phyloP scores from a whole-genome alignment of 2,329 filamentous ascomycete species.

The Xylariaceae sp. region DNA sequence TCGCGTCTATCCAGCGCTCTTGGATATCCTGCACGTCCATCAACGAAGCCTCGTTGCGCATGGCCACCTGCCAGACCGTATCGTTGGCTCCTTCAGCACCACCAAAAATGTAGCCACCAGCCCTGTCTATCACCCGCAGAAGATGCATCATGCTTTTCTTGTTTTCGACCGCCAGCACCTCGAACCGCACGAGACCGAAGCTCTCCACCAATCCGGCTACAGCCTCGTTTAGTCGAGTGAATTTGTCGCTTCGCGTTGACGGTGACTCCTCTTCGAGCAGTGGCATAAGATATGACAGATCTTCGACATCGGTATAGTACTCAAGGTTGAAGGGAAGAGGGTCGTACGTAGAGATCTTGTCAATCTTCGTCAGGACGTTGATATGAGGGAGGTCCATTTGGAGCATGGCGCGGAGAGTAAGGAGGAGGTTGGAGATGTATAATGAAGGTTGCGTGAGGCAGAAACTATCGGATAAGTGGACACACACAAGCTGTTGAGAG shows the following conservation, averaged over 20 bases:
- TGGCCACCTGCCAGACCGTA: conserved; percentile 93
- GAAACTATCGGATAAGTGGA: conserved; percentile 92
- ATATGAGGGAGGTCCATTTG: conserved; percentile 96
- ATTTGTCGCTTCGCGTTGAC: conserved; percentile 65
- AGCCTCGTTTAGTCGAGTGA: conserved; percentile 76
- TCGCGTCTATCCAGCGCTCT: conserved; percentile 89
- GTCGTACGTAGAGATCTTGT: conserved; percentile 81
- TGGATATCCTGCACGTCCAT: conserved; percentile 88
- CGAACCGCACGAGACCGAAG: conserved; percentile 85
- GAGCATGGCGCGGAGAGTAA: conserved; percentile 92
- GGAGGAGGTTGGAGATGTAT: conserved; percentile 88
- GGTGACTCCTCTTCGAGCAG: conserved; percentile 74
- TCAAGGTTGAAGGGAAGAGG: conserved; percentile 91
- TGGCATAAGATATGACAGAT: conserved; percentile 77
- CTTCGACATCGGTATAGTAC: conserved; percentile 96
- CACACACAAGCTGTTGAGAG: conserved; percentile 68
- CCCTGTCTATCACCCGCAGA: conserved; percentile 81
- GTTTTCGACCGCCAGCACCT: conserved; percentile 92
- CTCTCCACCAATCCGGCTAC: conserved; percentile 82
- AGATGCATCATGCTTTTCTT: conserved; percentile 96
- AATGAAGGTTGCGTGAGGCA: conserved; percentile 88
- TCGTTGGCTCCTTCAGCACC: conserved; percentile 88
- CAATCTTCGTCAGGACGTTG: conserved; percentile 96
- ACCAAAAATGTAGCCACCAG: conserved; percentile 89
- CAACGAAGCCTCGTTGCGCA: conserved; percentile 67